Percentiles rank a stretch among this genome's conserved stretches.
These are phyloP conservation scores for Teunomyces lycoperdinae DNA, from an alignment of 805 yeast species.

Conservation along the genomic window DNA sequence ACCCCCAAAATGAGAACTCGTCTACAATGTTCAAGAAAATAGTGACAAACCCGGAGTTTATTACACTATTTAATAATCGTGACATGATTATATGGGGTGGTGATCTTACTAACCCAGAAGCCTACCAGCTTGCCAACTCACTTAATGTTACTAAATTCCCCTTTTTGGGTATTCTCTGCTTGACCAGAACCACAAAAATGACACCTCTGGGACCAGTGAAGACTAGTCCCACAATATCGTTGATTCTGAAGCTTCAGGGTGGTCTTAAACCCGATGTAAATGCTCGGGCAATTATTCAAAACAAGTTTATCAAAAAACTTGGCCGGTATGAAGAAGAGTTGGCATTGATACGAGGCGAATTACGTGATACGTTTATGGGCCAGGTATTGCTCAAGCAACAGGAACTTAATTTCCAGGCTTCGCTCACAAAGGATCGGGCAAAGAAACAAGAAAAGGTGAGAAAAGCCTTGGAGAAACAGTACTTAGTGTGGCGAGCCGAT, in stretches of 20 bases:
- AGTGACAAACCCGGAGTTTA: constrained; percentile 49
- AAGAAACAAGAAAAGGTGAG: constrained; percentile 33
- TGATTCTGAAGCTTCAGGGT: constrained; percentile 66
- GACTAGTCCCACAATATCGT: constrained; percentile 54
- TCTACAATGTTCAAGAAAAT: constrained; percentile 51
- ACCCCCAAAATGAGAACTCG: constrained; percentile 66
- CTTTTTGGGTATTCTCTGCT: constrained; percentile 71
- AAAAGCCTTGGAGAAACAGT: constrained; percentile 37
- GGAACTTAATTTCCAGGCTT: constrained; percentile 70
- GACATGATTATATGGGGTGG: constrained; percentile 84
- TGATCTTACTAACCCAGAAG: constrained; percentile 75
- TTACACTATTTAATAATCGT: constrained; percentile 38
- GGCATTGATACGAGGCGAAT: constrained; percentile 57
- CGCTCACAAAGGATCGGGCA: constrained; percentile 64
- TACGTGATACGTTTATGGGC: constrained; percentile 56
- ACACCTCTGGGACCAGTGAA: constrained; percentile 56
- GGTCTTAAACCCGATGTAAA: constrained; percentile 42
- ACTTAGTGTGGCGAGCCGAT: constrained; percentile 25
- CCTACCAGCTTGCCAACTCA: constrained; percentile 76
- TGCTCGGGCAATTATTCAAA: constrained; percentile 28
- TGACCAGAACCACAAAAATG: constrained; percentile 55
- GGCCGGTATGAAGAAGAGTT: constrained; percentile 62
- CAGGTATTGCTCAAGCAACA: constrained; percentile 66
- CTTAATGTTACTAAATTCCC: constrained; percentile 74
- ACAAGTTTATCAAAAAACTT: constrained; percentile 43